Evolutionary conservation across 2,329 filamentous ascomycete genomes (phyloP).

Genomic region (Celoporthe dispersa): DNA sequence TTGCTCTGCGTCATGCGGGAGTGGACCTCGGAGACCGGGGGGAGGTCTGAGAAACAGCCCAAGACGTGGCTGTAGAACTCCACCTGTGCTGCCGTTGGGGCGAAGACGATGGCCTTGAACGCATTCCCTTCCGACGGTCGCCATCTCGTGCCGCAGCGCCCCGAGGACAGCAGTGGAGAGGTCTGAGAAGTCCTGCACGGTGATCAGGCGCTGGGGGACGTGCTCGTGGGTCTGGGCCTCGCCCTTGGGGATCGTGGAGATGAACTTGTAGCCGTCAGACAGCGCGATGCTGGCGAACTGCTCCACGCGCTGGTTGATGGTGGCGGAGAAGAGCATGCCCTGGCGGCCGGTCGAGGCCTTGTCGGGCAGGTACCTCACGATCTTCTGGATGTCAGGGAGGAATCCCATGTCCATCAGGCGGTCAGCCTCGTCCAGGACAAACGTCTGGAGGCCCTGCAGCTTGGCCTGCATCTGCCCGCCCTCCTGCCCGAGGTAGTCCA

Average conservation of each 20-base stretch:
- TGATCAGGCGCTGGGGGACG: slow-evolving; percentile 74
- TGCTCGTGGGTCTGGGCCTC: slow-evolving; percentile 77
- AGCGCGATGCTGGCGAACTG: slow-evolving; percentile 73
- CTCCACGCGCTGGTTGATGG: slow-evolving; percentile 78
- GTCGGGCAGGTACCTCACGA: slow-evolving; percentile 71
- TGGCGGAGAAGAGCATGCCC: slow-evolving; percentile 86
- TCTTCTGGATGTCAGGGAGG: slow-evolving; percentile 76
- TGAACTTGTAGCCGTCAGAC: slow-evolving; percentile 74
- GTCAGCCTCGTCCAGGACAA: slow-evolving; percentile 93
- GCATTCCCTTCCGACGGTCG: slow-evolving; percentile 43
- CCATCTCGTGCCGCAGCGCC: slow-evolving; percentile 54
- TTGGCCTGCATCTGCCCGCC: slow-evolving; percentile 69
- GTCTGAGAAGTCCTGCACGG: slow-evolving; percentile 71
- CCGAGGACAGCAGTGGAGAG: slow-evolving; percentile 64
- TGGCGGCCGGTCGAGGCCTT: slow-evolving; percentile 63
- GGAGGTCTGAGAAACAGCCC: slow-evolving; percentile 43
- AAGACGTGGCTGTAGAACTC: slow-evolving; percentile 56
- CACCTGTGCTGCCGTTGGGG: slow-evolving; percentile 61
- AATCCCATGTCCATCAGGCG: slow-evolving; percentile 90
- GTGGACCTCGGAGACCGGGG: slow-evolving; percentile 52
- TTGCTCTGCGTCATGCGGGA: slow-evolving; percentile 55
- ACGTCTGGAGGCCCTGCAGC: slow-evolving; percentile 71
- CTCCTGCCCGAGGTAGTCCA: slow-evolving; percentile 78
- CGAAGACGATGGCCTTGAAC: slow-evolving; percentile 88
- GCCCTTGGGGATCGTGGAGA: slow-evolving; percentile 77